Conservation (phyloP, 2,329 filamentous ascomycete genomes). For the Drechslerella coelobrocha region DNA sequence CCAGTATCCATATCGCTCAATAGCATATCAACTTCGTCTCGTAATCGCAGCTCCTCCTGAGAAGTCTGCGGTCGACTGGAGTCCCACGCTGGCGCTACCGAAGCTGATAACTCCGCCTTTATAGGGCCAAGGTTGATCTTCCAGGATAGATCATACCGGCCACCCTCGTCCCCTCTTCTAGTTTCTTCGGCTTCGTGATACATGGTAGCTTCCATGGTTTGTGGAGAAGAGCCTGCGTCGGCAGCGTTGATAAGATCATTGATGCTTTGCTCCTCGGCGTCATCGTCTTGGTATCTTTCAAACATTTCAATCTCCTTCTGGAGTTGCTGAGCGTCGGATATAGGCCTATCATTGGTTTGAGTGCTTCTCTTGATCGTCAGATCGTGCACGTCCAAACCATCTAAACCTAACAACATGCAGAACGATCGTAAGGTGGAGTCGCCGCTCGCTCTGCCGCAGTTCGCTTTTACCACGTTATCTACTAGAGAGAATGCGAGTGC, state of each 20-base stretch:
- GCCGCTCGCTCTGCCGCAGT: conserved; percentile 16
- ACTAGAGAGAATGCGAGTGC: conserved; percentile 36
- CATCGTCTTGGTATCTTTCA: conserved; percentile 28
- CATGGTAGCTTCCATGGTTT: conserved; percentile 19
- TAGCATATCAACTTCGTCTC: conserved; percentile 43
- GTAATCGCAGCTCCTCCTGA: conserved; percentile 31
- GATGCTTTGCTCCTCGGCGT: conserved; percentile 39
- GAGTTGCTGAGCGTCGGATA: conserved; percentile 37
- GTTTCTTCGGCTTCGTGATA: conserved; percentile 22
- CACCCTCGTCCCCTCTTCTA: not conserved
- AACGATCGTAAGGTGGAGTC: conserved; percentile 16
- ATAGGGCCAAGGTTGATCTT: conserved; percentile 43
- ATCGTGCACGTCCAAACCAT: conserved; percentile 43
- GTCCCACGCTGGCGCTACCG: conserved; percentile 12
- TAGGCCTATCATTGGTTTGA: conserved; percentile 1
- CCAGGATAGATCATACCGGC: conserved; percentile 40
- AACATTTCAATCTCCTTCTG: conserved; percentile 42
- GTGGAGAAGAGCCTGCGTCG: conserved; percentile 27
- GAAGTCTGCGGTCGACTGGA: conserved; percentile 1
- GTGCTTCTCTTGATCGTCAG: conserved; percentile 26
- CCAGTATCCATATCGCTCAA: conserved; percentile 47
- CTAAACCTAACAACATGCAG: conserved; percentile 34
- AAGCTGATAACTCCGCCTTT: conserved; percentile 27
- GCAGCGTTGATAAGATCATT: conserved; percentile 42
- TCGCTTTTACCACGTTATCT: conserved; percentile 23